Percentiles rank a stretch among this genome's conserved stretches.
phyloP scores from a whole-genome alignment of 192 early-diverging fungal species.

The Coemansia sp. region DNA sequence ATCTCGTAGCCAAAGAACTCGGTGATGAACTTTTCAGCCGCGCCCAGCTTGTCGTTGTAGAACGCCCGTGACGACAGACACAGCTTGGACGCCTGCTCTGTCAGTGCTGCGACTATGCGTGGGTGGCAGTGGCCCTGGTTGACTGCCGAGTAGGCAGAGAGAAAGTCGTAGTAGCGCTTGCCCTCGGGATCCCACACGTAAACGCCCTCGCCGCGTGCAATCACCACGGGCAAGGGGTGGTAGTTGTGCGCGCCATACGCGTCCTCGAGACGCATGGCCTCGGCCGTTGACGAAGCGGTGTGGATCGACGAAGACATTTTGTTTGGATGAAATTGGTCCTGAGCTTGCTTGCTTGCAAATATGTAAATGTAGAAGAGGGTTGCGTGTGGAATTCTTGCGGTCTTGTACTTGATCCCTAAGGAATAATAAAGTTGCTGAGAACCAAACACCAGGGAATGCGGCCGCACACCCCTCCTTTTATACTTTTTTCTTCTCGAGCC shows the following conservation, averaged over 20 bases:
- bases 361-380: too few relatives aligned
- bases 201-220: slow-evolving; percentile 79
- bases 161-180: slow-evolving; percentile 71
- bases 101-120: slow-evolving; percentile 85
- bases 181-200: slow-evolving; percentile 95
- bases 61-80: slow-evolving; percentile 93
- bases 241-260: slow-evolving; percentile 97
- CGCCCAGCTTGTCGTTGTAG: slow-evolving; percentile 91
- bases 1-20: slow-evolving; percentile 96
- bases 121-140: slow-evolving; percentile 96
- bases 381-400: too few relatives aligned
- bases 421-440: too few relatives aligned
- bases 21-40: slow-evolving; percentile 86
- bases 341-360: too few relatives aligned
- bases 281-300: slow-evolving; percentile 7
- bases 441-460: too few relatives aligned
- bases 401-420: too few relatives aligned
- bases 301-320: slow-evolving; percentile 6
- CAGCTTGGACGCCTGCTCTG: slow-evolving; percentile 82
- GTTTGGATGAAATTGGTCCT: too few relatives aligned
- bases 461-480: too few relatives aligned
- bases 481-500: too few relatives aligned
- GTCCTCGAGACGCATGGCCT: slow-evolving; percentile 76
- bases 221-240: slow-evolving; percentile 94
- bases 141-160: slow-evolving; percentile 74